Evolutionary conservation across 495 filamentous ascomycete species (phyloP), one percentile per base, ranked within the genome.

Genomic region (Podospora appendiculata): DNA sequence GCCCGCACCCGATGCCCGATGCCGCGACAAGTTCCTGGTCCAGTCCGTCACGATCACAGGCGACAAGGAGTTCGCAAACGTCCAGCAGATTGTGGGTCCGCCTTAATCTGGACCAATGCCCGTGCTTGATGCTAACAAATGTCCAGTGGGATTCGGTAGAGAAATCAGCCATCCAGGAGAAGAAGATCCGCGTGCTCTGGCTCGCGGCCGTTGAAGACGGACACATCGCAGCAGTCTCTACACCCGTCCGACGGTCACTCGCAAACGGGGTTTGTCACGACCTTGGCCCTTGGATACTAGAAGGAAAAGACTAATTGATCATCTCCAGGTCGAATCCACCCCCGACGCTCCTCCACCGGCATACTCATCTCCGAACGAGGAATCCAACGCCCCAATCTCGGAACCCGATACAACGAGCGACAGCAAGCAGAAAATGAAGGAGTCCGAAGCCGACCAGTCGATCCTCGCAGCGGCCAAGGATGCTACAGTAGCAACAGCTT

Each of bases 11-110:
- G 91, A 95, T 62, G 86, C 84, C 39, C 89, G 89, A 63, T 97
- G 92, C 76, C 84, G 89, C 65, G 93, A 98, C 75, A 98, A 98
- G 74, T 98, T 98, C 68, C 80, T 98, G 45, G 94, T 98, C 36
- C 93, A 98, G 72, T 94, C 92, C 16, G 88, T 96, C 52, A 73
- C 81, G 35, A 88, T 98, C 58, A 84, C 86, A 5, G 79, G 79
- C 52, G 90, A 95, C 55, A 86, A 86, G 71, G 90, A 96, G 60
- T 86, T 85, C 56, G 75, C 76, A 34, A 92, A 82, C 63, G 79
- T 92, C n/a, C 72, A 79, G 40, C 75, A 87, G 17, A 88, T 95
- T 63, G 91, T 95, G 77, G 58, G 87, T 70, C 45, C 41, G 41
- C 44, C 39, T 13, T 36, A 41, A 13, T 47, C 43, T 7, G 40